Conservation (phyloP, 805 yeast species). For the Candida chauliodis region DNA sequence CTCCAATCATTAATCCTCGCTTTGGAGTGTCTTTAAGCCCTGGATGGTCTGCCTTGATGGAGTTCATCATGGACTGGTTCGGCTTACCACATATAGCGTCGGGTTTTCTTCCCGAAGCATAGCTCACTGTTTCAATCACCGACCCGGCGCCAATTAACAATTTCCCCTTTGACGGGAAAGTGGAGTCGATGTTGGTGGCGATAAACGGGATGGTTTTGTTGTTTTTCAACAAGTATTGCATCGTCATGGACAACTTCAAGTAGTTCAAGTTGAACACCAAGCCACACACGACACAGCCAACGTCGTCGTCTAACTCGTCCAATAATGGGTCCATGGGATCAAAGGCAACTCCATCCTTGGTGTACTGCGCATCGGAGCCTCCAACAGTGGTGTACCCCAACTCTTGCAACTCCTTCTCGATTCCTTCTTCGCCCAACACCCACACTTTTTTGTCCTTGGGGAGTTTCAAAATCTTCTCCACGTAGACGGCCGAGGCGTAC, state of each 20-base stretch:
- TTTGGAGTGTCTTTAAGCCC: conserved; percentile 46
- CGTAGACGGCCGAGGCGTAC: conserved; percentile 85
- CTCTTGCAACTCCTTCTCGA: conserved; percentile 70
- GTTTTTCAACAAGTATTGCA: conserved; percentile 69
- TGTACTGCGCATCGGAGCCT: conserved; percentile 69
- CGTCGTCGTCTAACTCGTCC: conserved; percentile 60
- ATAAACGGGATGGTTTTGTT: conserved; percentile 63
- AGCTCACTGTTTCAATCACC: conserved; percentile 71
- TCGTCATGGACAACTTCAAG: conserved; percentile 72
- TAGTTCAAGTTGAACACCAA: conserved; percentile 75
- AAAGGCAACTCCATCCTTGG: conserved; percentile 44
- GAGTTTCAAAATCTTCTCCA: conserved; percentile 69
- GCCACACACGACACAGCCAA: conserved; percentile 90
- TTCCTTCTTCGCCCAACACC: conserved; percentile 87
- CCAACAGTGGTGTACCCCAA: conserved; percentile 78
- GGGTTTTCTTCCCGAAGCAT: conserved; percentile 77
- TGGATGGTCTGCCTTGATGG: conserved; percentile 65
- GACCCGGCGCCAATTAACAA: conserved; percentile 96
- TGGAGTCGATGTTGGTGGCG: conserved; percentile 93
- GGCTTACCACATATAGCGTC: conserved; percentile 89
- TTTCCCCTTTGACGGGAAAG: conserved; percentile 85
- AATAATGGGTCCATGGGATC: conserved; percentile 54
- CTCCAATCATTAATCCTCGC: conserved; percentile 89
- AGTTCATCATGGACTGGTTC: conserved; percentile 81
- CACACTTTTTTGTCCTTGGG: conserved; percentile 77